Base-by-base conservation (phyloP, 2,329 filamentous ascomycete species). In the Penicillium sumatraense region DNA sequence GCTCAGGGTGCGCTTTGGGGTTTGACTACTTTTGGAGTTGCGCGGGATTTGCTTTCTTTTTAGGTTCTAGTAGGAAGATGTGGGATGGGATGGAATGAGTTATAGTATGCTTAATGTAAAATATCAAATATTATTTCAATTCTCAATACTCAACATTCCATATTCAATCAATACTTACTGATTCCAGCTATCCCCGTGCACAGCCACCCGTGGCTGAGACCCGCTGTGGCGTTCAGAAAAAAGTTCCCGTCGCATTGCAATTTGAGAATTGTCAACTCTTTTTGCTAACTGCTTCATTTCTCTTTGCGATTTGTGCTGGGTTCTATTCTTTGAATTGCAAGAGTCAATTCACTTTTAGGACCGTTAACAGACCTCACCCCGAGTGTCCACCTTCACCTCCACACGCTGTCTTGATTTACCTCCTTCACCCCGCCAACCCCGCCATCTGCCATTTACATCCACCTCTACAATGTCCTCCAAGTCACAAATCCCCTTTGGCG, bases 381-480 rank as follows among this genome's bases (percentile, higher is more conserved):
- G 16, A 3, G 4, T 9, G 23, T 38, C 40, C 20, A 26, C 7
- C 18, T 44, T 20, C 35, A 11, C 18, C 7, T 27, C 6, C 46
- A 36, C 11, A 3, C 29, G 49, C 47, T 21, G 23, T 16, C 42
- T 14, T 31, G 50, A 13, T 45, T 52, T 54, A 52, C 56, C 26
- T 60, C 62, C 52, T 63, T 63, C 55, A 55, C 55, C 51, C 47
- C 53, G 51, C 55, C 51, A 54, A 52, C 46, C 42, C 42, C 42
- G 42, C 42, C 44, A 65, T 41, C 54, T n/a, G n/a, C n/a, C n/a
- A n/a, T n/a, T n/a, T n/a, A n/a, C n/a, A n/a, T n/a, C n/a, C n/a
- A n/a, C n/a, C n/a, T n/a, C n/a, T n/a, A n/a, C n/a, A n/a, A 80
- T 80, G 78, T 74, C 78, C 27, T 80, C 78, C 51, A 74, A 71